Evolutionary conservation across 1,139 yeast species (phyloP).

Genomic region (Hansenula sp.): DNA sequence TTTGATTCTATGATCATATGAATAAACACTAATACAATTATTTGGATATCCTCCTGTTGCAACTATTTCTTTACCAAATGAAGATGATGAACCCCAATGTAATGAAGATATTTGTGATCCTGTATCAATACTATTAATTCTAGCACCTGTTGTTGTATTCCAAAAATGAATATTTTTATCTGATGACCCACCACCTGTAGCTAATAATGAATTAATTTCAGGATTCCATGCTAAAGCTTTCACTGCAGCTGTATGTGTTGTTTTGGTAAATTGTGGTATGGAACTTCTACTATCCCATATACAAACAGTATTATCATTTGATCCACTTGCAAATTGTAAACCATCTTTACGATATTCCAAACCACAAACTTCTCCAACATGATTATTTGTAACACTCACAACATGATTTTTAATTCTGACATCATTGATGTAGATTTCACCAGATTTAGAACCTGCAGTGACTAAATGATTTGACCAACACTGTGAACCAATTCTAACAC

Average conservation of each 20-base stretch:
- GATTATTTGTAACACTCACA: constrained; percentile 55
- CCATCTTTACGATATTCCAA: constrained; percentile 85
- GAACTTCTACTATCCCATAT: constrained; percentile 91
- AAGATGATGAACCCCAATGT: constrained; percentile 80
- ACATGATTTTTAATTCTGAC: constrained; percentile 85
- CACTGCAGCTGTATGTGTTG: constrained; percentile 88
- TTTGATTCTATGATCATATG: constrained; percentile 81
- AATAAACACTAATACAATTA: constrained; percentile 78
- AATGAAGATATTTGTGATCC: constrained; percentile 93
- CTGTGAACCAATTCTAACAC: constrained; percentile 77
- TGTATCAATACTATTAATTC: constrained; percentile 83
- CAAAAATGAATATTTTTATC: constrained; percentile 92
- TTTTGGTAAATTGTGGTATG: constrained; percentile 70
- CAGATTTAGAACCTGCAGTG: constrained; percentile 80
- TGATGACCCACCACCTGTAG: constrained; percentile 95
- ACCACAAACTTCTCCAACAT: constrained; percentile 91
- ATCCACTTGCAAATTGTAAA: constrained; percentile 83
- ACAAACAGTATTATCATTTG: constrained; percentile 89
- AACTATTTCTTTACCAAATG: constrained; percentile 77
- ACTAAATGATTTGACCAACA: constrained; percentile 82
- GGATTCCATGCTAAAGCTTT: constrained; percentile 98
- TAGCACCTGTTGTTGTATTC: constrained; percentile 89
- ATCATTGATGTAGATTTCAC: constrained; percentile 84
- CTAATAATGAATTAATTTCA: constrained; percentile 72
- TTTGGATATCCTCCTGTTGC: constrained; percentile 95